Percentiles rank a stretch among this genome's conserved stretches.
Evolutionary conservation across 2,329 filamentous ascomycete species (phyloP).

Genomic region (Juglanconis sp.): DNA sequence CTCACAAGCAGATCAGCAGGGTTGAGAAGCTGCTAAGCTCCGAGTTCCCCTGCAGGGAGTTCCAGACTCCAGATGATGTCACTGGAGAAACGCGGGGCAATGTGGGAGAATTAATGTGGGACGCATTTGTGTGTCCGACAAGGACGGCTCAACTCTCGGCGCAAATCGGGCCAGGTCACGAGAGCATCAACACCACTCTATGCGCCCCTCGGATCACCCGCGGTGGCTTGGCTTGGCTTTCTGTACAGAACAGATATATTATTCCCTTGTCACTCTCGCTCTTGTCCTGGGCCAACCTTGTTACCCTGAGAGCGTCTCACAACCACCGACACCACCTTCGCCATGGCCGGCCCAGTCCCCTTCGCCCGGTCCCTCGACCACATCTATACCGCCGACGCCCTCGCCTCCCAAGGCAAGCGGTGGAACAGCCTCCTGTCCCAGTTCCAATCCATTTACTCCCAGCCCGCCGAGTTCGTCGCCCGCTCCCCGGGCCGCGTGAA

Average conservation of each 20-base stretch:
- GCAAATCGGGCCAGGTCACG: constrained; percentile 9
- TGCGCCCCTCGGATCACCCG: neutral
- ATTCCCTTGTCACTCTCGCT: neutral
- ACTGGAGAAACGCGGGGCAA: constrained; percentile 1
- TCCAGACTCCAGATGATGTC: neutral
- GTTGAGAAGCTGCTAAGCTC: too few relatives aligned
- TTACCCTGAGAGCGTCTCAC: neutral
- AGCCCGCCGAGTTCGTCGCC: constrained; percentile 73
- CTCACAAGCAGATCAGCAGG: too few relatives aligned
- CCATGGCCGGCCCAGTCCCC: constrained; percentile 64
- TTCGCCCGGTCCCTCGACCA: constrained; percentile 71
- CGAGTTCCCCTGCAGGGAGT: too few relatives aligned
- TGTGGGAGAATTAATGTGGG: neutral
- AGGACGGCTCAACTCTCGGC: constrained; percentile 11
- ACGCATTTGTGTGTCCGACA: neutral
- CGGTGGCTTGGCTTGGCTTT: too few relatives aligned
- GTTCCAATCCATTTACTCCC: constrained; percentile 70
- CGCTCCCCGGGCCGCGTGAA: constrained; percentile 93
- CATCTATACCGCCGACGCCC: constrained; percentile 76
- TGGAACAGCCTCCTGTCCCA: constrained; percentile 71
- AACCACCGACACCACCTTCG: neutral
- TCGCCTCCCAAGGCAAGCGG: constrained; percentile 64
- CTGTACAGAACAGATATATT: neutral
- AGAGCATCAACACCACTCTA: constrained; percentile 2
- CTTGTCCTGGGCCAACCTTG: neutral